A percentile compares a stretch with the other conserved stretches of the same genome.
Evolutionary conservation across 805 yeast species (phyloP).

Genomic region (Zygosaccharomyces kombuchaensis): DNA sequence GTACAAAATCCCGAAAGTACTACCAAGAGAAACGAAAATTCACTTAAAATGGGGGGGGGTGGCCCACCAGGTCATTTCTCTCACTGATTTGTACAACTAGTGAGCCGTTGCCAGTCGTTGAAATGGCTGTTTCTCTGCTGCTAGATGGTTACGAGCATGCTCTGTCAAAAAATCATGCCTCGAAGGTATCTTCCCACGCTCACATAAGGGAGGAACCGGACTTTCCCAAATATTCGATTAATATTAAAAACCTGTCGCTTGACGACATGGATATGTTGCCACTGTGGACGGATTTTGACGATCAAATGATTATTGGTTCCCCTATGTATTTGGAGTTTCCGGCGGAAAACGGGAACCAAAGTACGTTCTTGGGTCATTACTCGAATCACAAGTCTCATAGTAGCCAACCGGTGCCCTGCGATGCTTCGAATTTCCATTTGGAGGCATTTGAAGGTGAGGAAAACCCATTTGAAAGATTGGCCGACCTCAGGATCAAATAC

Average conservation of each 20-base stretch:
- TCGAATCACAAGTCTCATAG: conserved; percentile 9
- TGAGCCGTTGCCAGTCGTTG: background rate
- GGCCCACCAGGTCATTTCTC: background rate
- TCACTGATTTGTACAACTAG: background rate
- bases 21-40: background rate
- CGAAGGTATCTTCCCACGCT: conserved; percentile 1
- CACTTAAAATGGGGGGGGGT: background rate
- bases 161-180: background rate
- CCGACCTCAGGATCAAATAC: conserved; percentile 64
- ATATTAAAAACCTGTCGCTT: conserved; percentile 16
- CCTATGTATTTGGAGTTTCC: conserved; percentile 30
- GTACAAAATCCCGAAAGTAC: background rate
- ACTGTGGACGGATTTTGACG: conserved; percentile 28
- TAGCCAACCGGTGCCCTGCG: conserved; percentile 15
- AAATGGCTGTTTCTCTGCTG: conserved; percentile 13
- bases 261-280: conserved; percentile 34
- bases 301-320: conserved; percentile 32
- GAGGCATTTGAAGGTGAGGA: conserved; percentile 11
- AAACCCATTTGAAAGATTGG: conserved; percentile 18
- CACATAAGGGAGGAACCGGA: background rate
- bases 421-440: conserved; percentile 13
- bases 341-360: conserved; percentile 15
- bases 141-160: conserved; percentile 18
- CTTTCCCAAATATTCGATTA: background rate
- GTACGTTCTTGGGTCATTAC: conserved; percentile 8